phyloP scores from a whole-genome alignment of 1,139 yeast genomes.

The Yamadazyma jaroonii region DNA sequence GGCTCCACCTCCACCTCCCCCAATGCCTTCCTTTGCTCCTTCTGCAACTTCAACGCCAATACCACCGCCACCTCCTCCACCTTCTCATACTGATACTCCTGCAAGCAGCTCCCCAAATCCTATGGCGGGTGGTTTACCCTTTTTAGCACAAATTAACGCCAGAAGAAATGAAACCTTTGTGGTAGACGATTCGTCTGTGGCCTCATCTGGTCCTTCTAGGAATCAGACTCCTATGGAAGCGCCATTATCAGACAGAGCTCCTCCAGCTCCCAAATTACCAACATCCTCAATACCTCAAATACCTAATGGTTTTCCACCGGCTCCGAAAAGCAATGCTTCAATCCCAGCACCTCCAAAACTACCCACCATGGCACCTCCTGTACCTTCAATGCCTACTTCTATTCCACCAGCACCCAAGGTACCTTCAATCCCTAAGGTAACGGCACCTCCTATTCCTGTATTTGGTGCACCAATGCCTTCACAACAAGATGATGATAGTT shows the following conservation, averaged over 20 bases:
- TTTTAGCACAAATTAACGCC: constrained; percentile 41
- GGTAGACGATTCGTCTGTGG: constrained; percentile 30
- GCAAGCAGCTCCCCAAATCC: constrained; percentile 19
- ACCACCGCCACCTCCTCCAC: constrained; percentile 16
- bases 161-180: constrained; percentile 36
- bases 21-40: constrained; percentile 13
- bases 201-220: constrained; percentile 13
- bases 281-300: constrained; percentile 9
- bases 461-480: constrained; percentile 15
- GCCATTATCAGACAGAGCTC: neutral
- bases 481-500: constrained; percentile 7
- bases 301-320: constrained; percentile 10
- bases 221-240: constrained; percentile 11
- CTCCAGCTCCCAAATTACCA: constrained; percentile 7
- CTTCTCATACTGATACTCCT: constrained; percentile 11
- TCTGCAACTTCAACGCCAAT: constrained; percentile 1
- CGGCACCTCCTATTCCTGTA: constrained; percentile 12
- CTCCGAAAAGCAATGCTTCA: constrained; percentile 11
- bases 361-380: constrained; percentile 11
- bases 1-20: constrained; percentile 19
- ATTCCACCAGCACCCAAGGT: constrained; percentile 9
- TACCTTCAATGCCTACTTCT: constrained; percentile 7
- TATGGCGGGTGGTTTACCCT: constrained; percentile 34
- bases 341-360: constrained; percentile 8
- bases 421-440: constrained; percentile 8